A percentile compares a stretch with the other conserved stretches of the same genome.
phyloP scores from a whole-genome alignment of 345 rosid species.

The Brassica incana region DNA sequence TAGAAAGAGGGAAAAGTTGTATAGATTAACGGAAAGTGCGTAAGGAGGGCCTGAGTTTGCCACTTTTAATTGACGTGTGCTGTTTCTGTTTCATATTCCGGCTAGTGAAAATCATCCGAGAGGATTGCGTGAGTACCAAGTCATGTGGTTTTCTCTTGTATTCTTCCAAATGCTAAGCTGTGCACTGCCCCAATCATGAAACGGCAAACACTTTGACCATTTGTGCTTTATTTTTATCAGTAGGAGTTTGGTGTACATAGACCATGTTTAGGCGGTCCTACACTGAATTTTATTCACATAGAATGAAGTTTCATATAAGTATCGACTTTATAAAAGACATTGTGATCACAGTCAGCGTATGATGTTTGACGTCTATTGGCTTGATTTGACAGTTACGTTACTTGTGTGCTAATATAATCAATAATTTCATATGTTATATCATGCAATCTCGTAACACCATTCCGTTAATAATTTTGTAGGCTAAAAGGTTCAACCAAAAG shows the following conservation, averaged over 20 bases:
- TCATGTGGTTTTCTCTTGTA: not conserved
- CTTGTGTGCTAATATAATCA: not conserved
- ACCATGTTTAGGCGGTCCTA: not conserved
- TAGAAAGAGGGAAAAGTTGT: not conserved
- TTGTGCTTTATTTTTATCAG: not conserved
- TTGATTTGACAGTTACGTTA: not conserved
- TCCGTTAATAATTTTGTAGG: not conserved
- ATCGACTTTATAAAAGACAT: not conserved
- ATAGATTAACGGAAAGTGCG: not conserved
- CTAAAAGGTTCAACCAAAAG: no score
- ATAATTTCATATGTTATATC: not conserved
- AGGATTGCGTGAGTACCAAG: not conserved
- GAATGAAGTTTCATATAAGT: not conserved
- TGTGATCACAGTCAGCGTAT: not conserved
- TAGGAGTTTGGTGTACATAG: not conserved
- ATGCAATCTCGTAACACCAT: not conserved
- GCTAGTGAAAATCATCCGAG: not conserved
- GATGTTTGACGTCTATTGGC: not conserved
- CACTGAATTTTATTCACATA: not conserved
- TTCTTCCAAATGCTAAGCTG: constrained; percentile 6
- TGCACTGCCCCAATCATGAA: not conserved
- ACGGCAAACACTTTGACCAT: constrained; percentile 18
- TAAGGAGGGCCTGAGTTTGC: not conserved
- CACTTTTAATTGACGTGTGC: not conserved
- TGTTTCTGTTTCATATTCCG: not conserved